Conservation (phyloP, 371 early-diverging fungal genomes). For the Rhizopus stolonifer region DNA sequence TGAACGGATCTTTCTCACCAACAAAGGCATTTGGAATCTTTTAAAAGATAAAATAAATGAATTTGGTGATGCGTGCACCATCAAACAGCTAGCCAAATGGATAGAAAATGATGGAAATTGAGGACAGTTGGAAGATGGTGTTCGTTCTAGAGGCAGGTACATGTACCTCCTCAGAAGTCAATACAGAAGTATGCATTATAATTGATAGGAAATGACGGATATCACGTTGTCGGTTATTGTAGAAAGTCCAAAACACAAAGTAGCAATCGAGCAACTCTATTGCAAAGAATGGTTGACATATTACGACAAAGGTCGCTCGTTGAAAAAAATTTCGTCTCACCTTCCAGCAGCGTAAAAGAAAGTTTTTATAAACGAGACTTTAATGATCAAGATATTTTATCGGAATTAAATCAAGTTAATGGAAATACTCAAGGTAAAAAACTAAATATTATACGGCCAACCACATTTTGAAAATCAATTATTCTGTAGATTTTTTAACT, state of each 20-base stretch:
- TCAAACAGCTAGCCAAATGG: constrained; percentile 9
- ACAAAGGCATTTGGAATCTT: constrained; percentile 6
- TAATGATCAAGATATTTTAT: constrained; percentile 10
- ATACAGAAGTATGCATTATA: constrained; percentile 11
- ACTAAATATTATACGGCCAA: constrained; percentile 3
- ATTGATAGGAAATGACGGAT: constrained; percentile 15
- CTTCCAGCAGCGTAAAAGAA: constrained; percentile 10
- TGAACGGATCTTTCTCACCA: constrained; percentile 3
- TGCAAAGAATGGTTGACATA: constrained; percentile 16
- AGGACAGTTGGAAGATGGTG: constrained; percentile 1
- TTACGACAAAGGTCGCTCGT: constrained; percentile 12
- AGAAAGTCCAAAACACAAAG: constrained; percentile 16
- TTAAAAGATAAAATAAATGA: constrained; percentile 4
- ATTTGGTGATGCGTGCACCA: constrained; percentile 1
- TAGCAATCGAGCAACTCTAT: constrained; percentile 7
- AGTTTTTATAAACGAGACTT: constrained; percentile 18
- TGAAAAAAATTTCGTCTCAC: constrained; percentile 11
- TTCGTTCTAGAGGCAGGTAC: constrained; percentile 1
- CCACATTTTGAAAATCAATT: constrained; percentile 10
- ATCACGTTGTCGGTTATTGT: constrained; percentile 11
- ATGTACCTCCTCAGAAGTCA: constrained; percentile 4
- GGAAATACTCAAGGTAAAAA: constrained; percentile 19
- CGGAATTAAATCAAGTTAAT: constrained; percentile 14
- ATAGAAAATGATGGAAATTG: constrained; percentile 5
- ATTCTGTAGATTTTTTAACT: constrained; percentile 14